Evolutionary conservation across 1,284 basidiomycete species (phyloP).

Genomic region (Marasmius oreades): DNA sequence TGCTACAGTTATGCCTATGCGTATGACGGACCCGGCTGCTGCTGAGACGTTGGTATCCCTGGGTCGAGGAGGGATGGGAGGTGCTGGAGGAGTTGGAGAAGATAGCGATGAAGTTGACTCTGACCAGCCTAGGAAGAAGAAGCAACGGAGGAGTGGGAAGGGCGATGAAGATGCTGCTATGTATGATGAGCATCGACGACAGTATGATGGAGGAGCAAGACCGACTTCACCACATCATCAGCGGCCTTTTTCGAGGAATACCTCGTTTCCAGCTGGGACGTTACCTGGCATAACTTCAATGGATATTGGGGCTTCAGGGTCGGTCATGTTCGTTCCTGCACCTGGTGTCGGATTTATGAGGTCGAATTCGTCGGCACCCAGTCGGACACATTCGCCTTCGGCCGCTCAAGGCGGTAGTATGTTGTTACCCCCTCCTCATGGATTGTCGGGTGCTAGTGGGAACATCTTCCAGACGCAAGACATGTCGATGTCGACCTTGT

Average conservation of each 20-base stretch:
- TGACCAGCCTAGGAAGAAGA: conserved; percentile 54
- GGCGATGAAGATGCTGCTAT: conserved; percentile 47
- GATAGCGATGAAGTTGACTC: conserved; percentile 55
- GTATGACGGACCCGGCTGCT: conserved; percentile 78
- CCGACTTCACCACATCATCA: conserved; percentile 51
- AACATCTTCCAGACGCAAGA: conserved; percentile 14
- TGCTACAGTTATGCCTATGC: conserved; percentile 27
- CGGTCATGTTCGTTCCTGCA: conserved; percentile 1
- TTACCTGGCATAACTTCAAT: conserved; percentile 20
- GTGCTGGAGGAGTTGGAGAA: conserved; percentile 38
- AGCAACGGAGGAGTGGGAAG: conserved; percentile 40
- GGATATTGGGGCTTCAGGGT: conserved; percentile 13
- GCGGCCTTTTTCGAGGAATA: conserved; percentile 25
- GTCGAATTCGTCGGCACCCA: conserved; percentile 57
- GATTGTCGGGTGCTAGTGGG: conserved; percentile 18
- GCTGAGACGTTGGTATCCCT: conserved; percentile 81
- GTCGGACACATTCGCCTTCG: conserved; percentile 66
- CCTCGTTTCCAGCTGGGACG: conserved; percentile 10
- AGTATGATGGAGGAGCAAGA: conserved; percentile 46
- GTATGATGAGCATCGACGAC: conserved; percentile 40
- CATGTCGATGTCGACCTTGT: conserved; percentile 25
- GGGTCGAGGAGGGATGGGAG: conserved; percentile 41
- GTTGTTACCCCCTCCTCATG: conserved; percentile 36
- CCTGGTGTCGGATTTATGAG: conserved; percentile 46
- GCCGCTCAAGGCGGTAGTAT: conserved; percentile 30